Evolutionary conservation across 1,139 yeast genomes (phyloP), one percentile per base, ranked within the genome.

Genomic region (Saccharomyces hybrid): DNA sequence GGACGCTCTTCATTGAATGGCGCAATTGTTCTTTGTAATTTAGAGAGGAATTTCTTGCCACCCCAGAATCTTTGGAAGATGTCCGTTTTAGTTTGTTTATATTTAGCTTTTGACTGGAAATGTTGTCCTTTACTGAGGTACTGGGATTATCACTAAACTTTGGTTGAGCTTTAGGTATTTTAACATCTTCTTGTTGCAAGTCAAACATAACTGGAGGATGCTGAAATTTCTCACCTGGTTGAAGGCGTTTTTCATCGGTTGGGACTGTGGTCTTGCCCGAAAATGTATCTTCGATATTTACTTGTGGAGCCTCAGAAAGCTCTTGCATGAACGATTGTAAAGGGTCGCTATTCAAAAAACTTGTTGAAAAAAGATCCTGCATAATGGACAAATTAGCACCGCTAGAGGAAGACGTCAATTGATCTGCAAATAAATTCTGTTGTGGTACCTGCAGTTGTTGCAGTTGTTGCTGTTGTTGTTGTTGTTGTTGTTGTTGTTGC

Each of bases 321-420:
- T 64, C 65, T 46, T 62, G 64, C 60, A 64, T 60, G 19, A 64
- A 58, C 38, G 60, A 54, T 50, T 62, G 65, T 48, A 64, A 55
- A 2, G 68, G 68, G 42, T 64, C 68, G 11, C 57, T 57, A 11
- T 56, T 61, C 16, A 62, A 48, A 46, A 58, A 59, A 47, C 61
- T 64, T 4, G 61, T 53, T 14, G 64, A 59, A 38, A 61, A 63
- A 8, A 63, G 47, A 47, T 61, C 63, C 19, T 58, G 60, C 53
- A 57, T 55, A 46, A 52, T 47, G 23, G 55, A 51, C 26, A 49
- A 50, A 13, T 52, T 50, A 16, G 52, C 53, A 23, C 53, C 29
- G 44, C 48, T 48, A 25, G 54, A 32, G 1, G 46, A 38, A 1
- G 27, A 29, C 23, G 42, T 38, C 25, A 25, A 14, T 23, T n/a